A percentile compares a stretch with the other conserved stretches of the same genome.
Conservation (phyloP, 176 grass and related monocot genomes). For the Oryza glumipatula region DNA sequence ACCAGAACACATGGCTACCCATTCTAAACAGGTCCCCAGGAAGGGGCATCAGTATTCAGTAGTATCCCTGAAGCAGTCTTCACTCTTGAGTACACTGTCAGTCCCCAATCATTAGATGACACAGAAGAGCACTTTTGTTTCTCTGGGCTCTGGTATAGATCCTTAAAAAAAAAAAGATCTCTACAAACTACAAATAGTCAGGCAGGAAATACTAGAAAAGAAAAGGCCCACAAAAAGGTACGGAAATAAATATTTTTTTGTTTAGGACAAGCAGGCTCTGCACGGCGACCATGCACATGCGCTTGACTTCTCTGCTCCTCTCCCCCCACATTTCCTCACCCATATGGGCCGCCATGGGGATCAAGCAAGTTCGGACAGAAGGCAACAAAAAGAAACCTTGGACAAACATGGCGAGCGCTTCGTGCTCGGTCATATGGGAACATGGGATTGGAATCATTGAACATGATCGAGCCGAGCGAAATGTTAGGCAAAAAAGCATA, state of each 20-base stretch:
- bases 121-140: slow-evolving; percentile 28
- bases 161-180: not conserved
- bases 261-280: not conserved
- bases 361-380: not conserved
- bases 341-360: not conserved
- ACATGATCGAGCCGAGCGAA: not conserved
- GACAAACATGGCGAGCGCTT: not conserved
- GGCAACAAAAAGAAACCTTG: not conserved
- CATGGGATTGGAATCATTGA: not conserved
- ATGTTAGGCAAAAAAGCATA: not conserved
- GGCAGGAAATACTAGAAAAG: slow-evolving; percentile 28
- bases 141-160: not conserved
- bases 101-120: slow-evolving; percentile 52
- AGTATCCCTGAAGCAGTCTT: not conserved
- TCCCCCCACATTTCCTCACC: not conserved
- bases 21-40: slow-evolving; percentile 32
- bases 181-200: slow-evolving; percentile 22
- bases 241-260: slow-evolving; percentile 14
- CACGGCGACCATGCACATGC: slow-evolving; percentile 38
- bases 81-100: slow-evolving; percentile 44
- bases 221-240: slow-evolving; percentile 43
- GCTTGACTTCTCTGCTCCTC: not conserved
- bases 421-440: not conserved
- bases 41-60: slow-evolving; percentile 1
- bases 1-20: slow-evolving; percentile 35